Percentiles rank a stretch among this genome's conserved stretches.
Conservation (phyloP, 208 protist genomes). For the Trypanosoma melophagium region DNA sequence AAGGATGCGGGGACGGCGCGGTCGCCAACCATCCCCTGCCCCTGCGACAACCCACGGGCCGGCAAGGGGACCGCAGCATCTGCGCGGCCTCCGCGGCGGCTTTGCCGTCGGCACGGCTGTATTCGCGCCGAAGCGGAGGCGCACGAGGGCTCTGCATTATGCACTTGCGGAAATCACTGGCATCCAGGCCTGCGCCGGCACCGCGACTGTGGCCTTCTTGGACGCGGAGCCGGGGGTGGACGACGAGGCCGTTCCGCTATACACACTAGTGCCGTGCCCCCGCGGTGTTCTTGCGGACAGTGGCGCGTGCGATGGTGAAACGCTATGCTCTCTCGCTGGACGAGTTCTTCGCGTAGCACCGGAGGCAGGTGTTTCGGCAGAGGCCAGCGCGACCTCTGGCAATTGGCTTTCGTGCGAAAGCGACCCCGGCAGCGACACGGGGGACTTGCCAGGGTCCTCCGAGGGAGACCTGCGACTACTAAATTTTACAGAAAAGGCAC, state of each 20-base stretch:
- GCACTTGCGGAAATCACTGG: constrained; percentile 66
- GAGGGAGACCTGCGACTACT: too few relatives aligned
- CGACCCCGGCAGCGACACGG: neutral
- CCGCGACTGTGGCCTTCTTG: constrained; percentile 63
- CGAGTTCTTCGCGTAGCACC: constrained; percentile 27
- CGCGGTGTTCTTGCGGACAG: constrained; percentile 24
- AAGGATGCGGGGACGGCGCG: neutral
- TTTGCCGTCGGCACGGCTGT: constrained; percentile 20
- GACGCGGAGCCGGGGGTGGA: constrained; percentile 67
- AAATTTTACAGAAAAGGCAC: too few relatives aligned
- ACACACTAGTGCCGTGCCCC: constrained; percentile 62
- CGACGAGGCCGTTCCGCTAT: constrained; percentile 64
- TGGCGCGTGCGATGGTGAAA: neutral
- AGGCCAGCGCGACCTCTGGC: neutral
- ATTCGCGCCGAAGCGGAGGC: constrained; percentile 20
- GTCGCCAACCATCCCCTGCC: neutral
- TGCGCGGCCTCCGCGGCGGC: neutral
- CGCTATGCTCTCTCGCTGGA: constrained; percentile 38
- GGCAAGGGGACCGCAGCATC: neutral
- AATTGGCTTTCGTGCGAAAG: neutral
- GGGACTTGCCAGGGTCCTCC: neutral
- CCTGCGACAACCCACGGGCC: neutral
- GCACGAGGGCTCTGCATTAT: constrained; percentile 18
- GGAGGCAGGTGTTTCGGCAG: constrained; percentile 11
- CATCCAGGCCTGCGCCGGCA: constrained; percentile 55